Base-by-base conservation (phyloP, 768 basidiomycete genomes). In the Mycena venus region DNA sequence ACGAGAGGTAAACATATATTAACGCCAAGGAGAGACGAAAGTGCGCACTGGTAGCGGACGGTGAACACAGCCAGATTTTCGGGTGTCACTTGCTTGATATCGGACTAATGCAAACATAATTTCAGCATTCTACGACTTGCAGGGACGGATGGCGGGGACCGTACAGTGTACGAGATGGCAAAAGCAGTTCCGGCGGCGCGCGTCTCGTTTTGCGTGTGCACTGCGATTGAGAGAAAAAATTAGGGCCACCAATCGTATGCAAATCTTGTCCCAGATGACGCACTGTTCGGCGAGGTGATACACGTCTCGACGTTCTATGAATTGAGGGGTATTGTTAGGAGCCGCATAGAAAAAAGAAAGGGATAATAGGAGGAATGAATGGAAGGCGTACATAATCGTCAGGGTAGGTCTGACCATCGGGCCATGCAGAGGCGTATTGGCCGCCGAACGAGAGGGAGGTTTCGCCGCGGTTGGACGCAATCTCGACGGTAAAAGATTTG, bases 151-250 rank as follows among this genome's bases (percentile, higher is more conserved):
- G 23, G 4, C 4, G 27, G 40, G 21, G 1, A 23, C 58, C 80
- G 27, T 56, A 89, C 89, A 61, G 85, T 78, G 75, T 91, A 91
- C 21, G 89, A 85, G 68, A 91, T 91, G 19, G 89, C 89, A 70
- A 91, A 90, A 8, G 87, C 89, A 40, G 89, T 89, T 2, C 90
- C 90, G 56, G 90, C 88, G 53, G 89, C 88, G 81, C 82, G 87
- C 9, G 86, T 81, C 67, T 87, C 80, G 74, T 90, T 89, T 73
- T 89, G 88, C 4, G 89, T 84, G 77, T 91, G 90, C 79, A 91
- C 90, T 90, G 51, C 14, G 7, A 56, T 8, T 19, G 1, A 4
- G 17, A 23, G 23, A 17, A 68, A 14, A 72, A 68, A 36, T 21
- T 47, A 34, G 38, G 65, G 70, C 55, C 32, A 12, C 9, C 38